Percentiles rank a stretch among this genome's conserved stretches.
Conservation (phyloP, 345 rosid genomes). For the Combretum micranthum region DNA sequence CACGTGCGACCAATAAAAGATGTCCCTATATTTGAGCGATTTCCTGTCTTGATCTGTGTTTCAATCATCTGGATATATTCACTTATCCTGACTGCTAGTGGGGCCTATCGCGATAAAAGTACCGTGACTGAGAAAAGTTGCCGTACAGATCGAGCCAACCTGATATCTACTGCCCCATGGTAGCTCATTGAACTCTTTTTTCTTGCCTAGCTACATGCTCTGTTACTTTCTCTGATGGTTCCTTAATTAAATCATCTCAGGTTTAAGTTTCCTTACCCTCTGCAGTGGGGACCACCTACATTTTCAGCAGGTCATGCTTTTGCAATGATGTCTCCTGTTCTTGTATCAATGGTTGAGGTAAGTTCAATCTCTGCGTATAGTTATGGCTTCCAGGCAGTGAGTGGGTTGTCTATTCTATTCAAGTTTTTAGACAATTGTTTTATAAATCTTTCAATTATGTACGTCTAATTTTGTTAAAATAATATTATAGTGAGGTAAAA, state of each 20-base stretch:
- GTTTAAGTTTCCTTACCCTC: conserved; percentile 93
- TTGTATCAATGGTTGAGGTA: conserved; percentile 97
- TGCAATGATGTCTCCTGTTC: conserved; percentile 92
- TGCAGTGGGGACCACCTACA: conserved; percentile 99
- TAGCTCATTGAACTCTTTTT: conserved; percentile 17
- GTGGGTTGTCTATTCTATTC: too few species aligned
- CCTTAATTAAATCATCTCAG: conserved; percentile 27
- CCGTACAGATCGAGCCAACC: conserved; percentile 71
- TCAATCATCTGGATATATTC: conserved; percentile 79
- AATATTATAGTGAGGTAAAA: too few species aligned
- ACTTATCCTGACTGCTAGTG: conserved; percentile 74
- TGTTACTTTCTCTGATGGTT: neutral
- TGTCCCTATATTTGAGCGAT: conserved; percentile 68
- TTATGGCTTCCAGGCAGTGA: too few species aligned
- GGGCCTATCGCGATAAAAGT: conserved; percentile 71
- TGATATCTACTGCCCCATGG: conserved; percentile 94
- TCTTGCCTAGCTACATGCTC: neutral
- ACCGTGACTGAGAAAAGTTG: conserved; percentile 60
- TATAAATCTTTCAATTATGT: too few species aligned
- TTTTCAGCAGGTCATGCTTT: conserved; percentile 90
- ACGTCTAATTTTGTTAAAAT: too few species aligned
- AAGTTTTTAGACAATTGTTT: too few species aligned
- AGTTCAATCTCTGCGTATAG: neutral
- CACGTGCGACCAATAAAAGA: conserved; percentile 50
- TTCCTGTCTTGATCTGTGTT: conserved; percentile 64